Evolutionary conservation across 257 asterid genomes (phyloP).

Genomic region (Hygrophila difformis): DNA sequence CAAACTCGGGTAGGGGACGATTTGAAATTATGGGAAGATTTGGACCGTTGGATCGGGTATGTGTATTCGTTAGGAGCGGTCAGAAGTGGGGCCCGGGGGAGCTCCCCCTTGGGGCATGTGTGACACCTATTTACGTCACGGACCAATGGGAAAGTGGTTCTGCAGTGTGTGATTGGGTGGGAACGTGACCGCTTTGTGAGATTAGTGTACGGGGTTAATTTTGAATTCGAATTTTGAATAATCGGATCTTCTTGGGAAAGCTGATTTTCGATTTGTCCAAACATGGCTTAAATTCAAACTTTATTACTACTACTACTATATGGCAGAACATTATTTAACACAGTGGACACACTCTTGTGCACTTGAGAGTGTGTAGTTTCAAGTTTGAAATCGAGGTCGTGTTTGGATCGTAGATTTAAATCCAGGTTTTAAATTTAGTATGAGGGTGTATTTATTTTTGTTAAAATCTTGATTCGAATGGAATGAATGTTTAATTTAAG

Average conservation of each 20-base stretch:
- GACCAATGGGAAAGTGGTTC: slow-evolving; percentile 2
- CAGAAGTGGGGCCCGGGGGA: slow-evolving; percentile 38
- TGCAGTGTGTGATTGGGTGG: slow-evolving; percentile 9
- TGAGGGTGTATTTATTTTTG: no score
- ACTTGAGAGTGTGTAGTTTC: no score
- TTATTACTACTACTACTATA: no score
- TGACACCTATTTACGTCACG: background rate
- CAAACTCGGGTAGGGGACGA: slow-evolving; percentile 11
- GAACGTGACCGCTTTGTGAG: slow-evolving; percentile 16
- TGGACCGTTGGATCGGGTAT: slow-evolving; percentile 36
- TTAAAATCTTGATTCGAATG: no score
- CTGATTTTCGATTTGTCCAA: background rate
- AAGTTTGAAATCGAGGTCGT: no score
- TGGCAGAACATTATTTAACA: no score
- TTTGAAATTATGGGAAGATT: slow-evolving; percentile 41
- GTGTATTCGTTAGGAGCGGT: slow-evolving; percentile 68
- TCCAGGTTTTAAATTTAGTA: no score
- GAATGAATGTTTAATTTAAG: no score
- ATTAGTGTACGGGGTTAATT: slow-evolving; percentile 8
- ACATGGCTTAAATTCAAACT: background rate
- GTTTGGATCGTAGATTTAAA: no score
- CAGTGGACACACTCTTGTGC: no score
- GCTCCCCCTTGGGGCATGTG: slow-evolving; percentile 23
- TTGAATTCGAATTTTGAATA: background rate
- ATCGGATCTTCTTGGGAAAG: background rate